Evolutionary conservation across 345 rosid species (phyloP), one percentile per base, ranked within the genome.

Genomic region (Brassica incana): DNA sequence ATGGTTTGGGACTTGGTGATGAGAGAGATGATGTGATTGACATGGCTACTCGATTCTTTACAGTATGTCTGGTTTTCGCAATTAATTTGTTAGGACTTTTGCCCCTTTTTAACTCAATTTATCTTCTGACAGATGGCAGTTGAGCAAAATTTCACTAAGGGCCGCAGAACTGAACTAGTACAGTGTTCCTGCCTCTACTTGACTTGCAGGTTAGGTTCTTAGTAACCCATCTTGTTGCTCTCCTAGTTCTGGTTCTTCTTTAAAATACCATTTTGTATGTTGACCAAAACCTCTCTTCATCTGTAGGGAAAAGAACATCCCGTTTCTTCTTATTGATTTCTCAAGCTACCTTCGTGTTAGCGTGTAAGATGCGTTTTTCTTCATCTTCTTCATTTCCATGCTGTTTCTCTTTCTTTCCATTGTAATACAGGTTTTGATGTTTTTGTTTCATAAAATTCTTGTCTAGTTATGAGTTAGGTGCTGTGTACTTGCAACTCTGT

Each of bases 241-340:
- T 60, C 8, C 11, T 33, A n/a, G 20, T 33, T 30, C 10, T 32
- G 68, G 18, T 52, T 36, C 65, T 27, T 63, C 23, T 1, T 69
- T 27, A 15, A 4, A 64, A 64, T 56, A 1, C 16, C 5, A 30
- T 25, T 15, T 40, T 63, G 8, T 81, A 87, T 75, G 67, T 52
- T 45, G 36, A 60, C 65, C 59, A 48, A 33, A 59, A 45, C 0
- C 23, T 78, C 70, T 65, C 68, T 77, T 72, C 36, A 29, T 81
- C 70, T 85, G 86, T 93, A 95, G 99, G 92, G 88, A 88, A 79
- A 87, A 48, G 65, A 85, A 83, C 33, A 79, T 82, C 67, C 92
- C 99, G 8, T 87, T 83, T 87, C 97, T 95, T 71, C 92, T 95
- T 54, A 95, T 95, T 80, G 99, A 95, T 82, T 91, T 95, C 85